Evolutionary conservation across 163 green algal species (phyloP).

Genomic region (Chlorella variabilis): DNA sequence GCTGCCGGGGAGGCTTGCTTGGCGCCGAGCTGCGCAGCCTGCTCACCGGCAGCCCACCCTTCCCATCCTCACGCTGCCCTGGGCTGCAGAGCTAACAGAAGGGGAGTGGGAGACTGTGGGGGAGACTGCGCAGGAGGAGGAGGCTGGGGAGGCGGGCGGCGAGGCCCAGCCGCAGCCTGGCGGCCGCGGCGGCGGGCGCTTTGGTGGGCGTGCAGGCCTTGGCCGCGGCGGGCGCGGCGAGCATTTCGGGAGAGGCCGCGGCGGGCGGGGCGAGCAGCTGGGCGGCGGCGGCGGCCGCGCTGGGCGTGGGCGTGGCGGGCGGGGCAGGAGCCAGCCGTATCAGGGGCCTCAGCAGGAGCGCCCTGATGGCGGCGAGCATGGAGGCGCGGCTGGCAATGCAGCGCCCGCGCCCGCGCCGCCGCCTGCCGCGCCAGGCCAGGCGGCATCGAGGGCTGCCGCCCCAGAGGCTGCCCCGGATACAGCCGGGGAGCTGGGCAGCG

Average conservation of each 20-base stretch:
- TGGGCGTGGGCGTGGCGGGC: not conserved
- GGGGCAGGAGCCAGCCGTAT: not conserved
- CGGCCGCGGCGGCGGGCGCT: not conserved
- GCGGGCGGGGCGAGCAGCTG: too few relatives aligned
- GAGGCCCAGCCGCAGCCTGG: not conserved
- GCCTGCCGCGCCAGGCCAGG: too few relatives aligned
- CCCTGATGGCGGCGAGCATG: not conserved
- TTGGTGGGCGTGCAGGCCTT: too few relatives aligned
- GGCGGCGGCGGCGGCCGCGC: not conserved
- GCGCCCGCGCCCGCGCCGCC: too few relatives aligned
- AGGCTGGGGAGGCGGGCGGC: not conserved
- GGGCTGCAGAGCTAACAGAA: constrained; percentile 2
- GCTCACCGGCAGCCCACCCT: too few relatives aligned
- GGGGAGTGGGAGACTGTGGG: constrained; percentile 25
- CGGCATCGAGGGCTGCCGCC: too few relatives aligned
- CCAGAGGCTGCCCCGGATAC: not conserved
- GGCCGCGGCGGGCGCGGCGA: constrained; percentile 1
- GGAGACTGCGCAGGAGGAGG: not conserved
- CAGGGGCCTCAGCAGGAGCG: too few relatives aligned
- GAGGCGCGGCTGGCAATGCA: not conserved
- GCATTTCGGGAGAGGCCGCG: too few relatives aligned
- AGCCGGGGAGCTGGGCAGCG: not conserved
- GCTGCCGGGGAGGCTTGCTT: too few relatives aligned
- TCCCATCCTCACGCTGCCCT: too few relatives aligned
- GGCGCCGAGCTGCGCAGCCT: too few relatives aligned